Evolutionary conservation across 306 rosid genomes (phyloP).

Genomic region (Begonia loranthoides): DNA sequence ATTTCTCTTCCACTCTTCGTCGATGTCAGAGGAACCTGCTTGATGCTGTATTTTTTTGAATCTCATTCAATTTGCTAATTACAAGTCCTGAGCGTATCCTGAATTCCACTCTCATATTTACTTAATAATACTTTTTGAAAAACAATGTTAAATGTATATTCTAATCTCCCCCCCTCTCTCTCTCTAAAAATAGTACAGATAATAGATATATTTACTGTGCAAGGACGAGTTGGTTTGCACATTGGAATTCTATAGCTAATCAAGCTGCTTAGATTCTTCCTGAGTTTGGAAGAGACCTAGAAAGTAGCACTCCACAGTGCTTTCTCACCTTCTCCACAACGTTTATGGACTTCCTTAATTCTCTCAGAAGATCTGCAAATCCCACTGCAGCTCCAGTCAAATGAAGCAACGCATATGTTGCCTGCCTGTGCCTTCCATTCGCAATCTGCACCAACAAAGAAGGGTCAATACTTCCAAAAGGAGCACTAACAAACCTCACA

Average conservation of each 20-base stretch:
- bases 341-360: conserved; percentile 49
- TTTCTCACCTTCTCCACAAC: conserved; percentile 53
- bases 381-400: conserved; percentile 55
- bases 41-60: too few species aligned
- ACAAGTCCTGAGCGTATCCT: too few species aligned
- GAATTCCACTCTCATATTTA: too few species aligned
- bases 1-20: too few species aligned
- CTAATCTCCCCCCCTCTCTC: conserved; percentile 11
- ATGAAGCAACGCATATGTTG: conserved; percentile 41
- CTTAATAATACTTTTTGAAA: too few species aligned
- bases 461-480: conserved; percentile 51
- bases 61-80: too few species aligned
- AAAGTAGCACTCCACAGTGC: conserved; percentile 43
- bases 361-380: conserved; percentile 48
- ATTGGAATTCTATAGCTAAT: conserved; percentile 12
- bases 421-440: conserved; percentile 66
- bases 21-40: conserved; percentile 8
- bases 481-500: conserved; percentile 66
- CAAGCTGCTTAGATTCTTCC: conserved; percentile 26
- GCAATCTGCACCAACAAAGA: conserved; percentile 49
- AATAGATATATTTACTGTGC: background rate
- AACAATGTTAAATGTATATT: too few species aligned
- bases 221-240: too few species aligned
- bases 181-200: conserved; percentile 12
- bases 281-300: conserved; percentile 53